Evolutionary conservation across 257 asterid species (phyloP).

Genomic region (Solanum dulcamara): DNA sequence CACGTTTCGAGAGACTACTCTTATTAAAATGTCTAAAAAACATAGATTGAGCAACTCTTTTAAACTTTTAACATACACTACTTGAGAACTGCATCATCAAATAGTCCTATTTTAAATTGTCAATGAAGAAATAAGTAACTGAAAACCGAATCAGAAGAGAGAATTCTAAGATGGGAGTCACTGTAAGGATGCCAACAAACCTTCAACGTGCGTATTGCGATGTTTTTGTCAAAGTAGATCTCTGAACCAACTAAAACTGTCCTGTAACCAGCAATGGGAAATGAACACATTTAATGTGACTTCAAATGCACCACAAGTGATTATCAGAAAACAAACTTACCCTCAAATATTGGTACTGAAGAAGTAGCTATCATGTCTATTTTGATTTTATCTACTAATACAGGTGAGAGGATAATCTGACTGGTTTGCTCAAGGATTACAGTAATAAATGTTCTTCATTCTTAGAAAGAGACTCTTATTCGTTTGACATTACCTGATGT

Average conservation of each 20-base stretch:
- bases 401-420: background rate
- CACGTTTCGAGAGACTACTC: background rate
- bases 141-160: slow-evolving; percentile 89
- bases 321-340: background rate
- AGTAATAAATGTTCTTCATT: background rate
- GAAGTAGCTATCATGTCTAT: background rate
- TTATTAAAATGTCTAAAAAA: background rate
- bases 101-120: background rate
- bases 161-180: slow-evolving; percentile 72
- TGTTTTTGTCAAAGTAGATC: slow-evolving; percentile 51
- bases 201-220: slow-evolving; percentile 51
- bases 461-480: background rate
- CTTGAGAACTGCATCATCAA: background rate
- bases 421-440: background rate
- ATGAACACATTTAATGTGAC: background rate
- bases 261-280: slow-evolving; percentile 29
- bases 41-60: background rate
- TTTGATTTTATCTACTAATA: background rate
- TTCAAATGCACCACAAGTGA: background rate
- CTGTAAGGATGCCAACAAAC: slow-evolving; percentile 86
- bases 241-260: slow-evolving; percentile 66
- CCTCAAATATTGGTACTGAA: background rate
- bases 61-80: background rate
- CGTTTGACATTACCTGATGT: background rate
- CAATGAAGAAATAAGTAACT: slow-evolving; percentile 30